phyloP scores from a whole-genome alignment of 345 rosid genomes.

The Ailanthus altissimus region DNA sequence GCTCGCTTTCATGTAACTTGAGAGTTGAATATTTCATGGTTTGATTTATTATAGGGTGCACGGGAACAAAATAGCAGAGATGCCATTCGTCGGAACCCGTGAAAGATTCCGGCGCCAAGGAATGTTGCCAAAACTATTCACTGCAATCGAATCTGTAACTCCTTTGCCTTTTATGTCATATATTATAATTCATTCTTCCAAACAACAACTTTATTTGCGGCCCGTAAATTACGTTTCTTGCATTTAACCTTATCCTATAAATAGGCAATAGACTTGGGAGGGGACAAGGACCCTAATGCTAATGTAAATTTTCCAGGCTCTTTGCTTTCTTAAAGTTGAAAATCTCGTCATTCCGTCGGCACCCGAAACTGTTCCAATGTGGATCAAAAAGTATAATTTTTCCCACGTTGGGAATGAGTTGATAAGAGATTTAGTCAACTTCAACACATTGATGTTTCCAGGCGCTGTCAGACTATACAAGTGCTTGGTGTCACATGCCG shows the following conservation, averaged over 20 bases:
- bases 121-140: slow-evolving; percentile 12
- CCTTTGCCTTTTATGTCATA: neutral
- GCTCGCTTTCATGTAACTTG: neutral
- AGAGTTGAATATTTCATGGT: no score
- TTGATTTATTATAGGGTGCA: slow-evolving; percentile 27
- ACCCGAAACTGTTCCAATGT: slow-evolving; percentile 16
- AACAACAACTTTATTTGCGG: no score
- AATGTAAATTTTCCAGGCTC: slow-evolving; percentile 24
- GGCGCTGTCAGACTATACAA: slow-evolving; percentile 21
- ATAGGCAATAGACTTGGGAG: no score
- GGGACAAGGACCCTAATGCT: neutral
- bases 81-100: slow-evolving; percentile 39
- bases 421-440: neutral
- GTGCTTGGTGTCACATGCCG: neutral
- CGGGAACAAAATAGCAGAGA: slow-evolving; percentile 32
- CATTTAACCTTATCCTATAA: neutral
- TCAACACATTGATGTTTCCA: slow-evolving; percentile 25
- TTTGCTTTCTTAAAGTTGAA: slow-evolving; percentile 15
- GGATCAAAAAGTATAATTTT: slow-evolving; percentile 26
- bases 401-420: neutral
- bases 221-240: neutral
- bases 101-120: slow-evolving; percentile 21
- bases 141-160: slow-evolving; percentile 24
- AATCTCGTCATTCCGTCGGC: slow-evolving; percentile 35
- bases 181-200: neutral